Evolutionary conservation across 2,329 filamentous ascomycete genomes (phyloP).

Genomic region (Diaporthe vexans): DNA sequence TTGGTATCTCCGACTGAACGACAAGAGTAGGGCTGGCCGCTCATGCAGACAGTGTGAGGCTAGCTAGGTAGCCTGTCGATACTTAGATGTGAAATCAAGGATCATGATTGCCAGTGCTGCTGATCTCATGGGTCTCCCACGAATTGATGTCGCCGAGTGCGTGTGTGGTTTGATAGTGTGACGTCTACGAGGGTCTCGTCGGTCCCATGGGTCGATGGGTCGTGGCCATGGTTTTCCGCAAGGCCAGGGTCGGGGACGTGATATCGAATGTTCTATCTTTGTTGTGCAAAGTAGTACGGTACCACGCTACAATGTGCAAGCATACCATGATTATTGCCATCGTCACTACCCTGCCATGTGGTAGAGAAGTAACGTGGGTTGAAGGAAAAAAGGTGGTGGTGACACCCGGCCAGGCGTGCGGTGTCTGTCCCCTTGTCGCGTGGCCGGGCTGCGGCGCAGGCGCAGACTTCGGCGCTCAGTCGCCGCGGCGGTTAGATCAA

Average conservation of each 20-base stretch:
- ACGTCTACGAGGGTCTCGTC: neutral
- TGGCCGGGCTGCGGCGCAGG: slow-evolving; percentile 32
- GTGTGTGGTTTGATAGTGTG: neutral
- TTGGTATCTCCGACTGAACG: neutral
- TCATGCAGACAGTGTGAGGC: neutral
- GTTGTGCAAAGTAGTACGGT: neutral
- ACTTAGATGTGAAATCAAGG: neutral
- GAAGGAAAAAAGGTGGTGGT: neutral
- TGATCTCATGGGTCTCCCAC: neutral
- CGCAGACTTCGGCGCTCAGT: slow-evolving; percentile 26
- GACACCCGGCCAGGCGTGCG: neutral
- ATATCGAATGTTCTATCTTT: slow-evolving; percentile 26
- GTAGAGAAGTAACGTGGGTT: neutral
- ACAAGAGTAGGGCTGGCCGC: slow-evolving; percentile 7
- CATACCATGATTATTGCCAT: neutral
- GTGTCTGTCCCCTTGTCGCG: slow-evolving; percentile 6
- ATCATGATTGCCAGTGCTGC: neutral
- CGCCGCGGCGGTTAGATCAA: neutral
- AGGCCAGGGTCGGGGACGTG: neutral
- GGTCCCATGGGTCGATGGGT: neutral
- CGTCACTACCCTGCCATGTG: slow-evolving; percentile 6
- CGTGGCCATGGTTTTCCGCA: neutral
- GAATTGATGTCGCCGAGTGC: neutral
- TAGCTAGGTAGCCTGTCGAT: slow-evolving; percentile 17
- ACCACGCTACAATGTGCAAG: neutral